Evolutionary conservation across 2,329 filamentous ascomycete species (phyloP).

Genomic region (Hortaea werneckii): DNA sequence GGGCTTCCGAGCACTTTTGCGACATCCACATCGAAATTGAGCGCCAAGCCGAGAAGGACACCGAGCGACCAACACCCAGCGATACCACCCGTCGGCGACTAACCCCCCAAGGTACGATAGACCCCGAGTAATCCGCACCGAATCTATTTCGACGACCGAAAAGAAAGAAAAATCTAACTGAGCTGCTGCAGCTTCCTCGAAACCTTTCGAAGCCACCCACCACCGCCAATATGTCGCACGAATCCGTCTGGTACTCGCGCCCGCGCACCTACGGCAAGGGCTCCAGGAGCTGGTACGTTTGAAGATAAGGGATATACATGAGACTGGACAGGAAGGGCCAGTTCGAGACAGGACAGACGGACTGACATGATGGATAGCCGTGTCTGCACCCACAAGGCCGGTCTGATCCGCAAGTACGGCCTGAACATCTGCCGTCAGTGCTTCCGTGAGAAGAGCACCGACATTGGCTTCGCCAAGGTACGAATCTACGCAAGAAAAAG

Average conservation of each 20-base stretch:
- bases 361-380: constrained; percentile 44
- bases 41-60: constrained; percentile 1
- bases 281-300: constrained; percentile 76
- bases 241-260: constrained; percentile 98
- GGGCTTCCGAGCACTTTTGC: neutral
- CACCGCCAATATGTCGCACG: constrained; percentile 67
- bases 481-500: neutral
- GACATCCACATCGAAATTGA: constrained; percentile 2
- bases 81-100: constrained; percentile 1
- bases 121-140: too few species aligned
- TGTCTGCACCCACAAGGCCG: constrained; percentile 87
- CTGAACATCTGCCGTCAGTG: constrained; percentile 70
- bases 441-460: constrained; percentile 58
- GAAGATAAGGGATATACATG: constrained; percentile 3
- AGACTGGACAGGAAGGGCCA: neutral
- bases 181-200: neutral
- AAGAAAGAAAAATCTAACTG: neutral
- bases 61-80: constrained; percentile 1
- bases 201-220: constrained; percentile 6
- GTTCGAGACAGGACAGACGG: constrained; percentile 4
- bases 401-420: constrained; percentile 99
- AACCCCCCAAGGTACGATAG: constrained; percentile 1
- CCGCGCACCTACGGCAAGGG: constrained; percentile 97
- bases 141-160: too few species aligned
- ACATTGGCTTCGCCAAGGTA: constrained; percentile 62